phyloP scores from a whole-genome alignment of 2,329 filamentous ascomycete genomes.

The Lomentospora prolificans region DNA sequence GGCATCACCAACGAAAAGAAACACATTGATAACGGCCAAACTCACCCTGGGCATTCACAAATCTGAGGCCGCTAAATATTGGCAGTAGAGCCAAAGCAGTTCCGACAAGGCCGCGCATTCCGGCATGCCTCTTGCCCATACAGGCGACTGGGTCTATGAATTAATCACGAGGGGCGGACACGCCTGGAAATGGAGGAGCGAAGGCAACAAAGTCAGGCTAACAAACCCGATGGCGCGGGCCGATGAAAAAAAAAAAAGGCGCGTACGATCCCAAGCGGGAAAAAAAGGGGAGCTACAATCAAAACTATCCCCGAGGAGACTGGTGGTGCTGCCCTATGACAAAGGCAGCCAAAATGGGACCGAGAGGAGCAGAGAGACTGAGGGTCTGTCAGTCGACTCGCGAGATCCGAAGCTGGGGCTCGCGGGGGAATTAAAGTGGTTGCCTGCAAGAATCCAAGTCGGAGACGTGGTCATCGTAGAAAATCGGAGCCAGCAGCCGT shows the following conservation, averaged over 20 bases:
- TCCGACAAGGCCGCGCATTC: slow-evolving; percentile 4
- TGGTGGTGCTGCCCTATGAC: background rate
- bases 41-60: slow-evolving; percentile 6
- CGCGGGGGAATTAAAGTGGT: background rate
- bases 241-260: slow-evolving; percentile 3
- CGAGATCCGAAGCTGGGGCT: background rate
- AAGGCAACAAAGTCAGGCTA: background rate
- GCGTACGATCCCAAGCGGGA: slow-evolving; percentile 5
- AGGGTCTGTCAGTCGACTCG: background rate
- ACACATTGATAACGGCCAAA: background rate
- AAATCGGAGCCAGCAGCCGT: too few relatives aligned
- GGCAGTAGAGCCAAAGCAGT: background rate
- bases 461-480: background rate
- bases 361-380: background rate
- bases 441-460: background rate
- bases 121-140: slow-evolving; percentile 1
- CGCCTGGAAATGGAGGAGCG: background rate
- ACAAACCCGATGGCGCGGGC: background rate
- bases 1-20: background rate
- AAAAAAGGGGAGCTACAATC: background rate
- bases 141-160: background rate
- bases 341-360: background rate
- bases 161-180: slow-evolving; percentile 1
- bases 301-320: background rate
- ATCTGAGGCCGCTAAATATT: background rate